These are phyloP conservation scores for Przewalskia tangutica DNA, from an alignment of 257 asterid genomes.

Conservation along the genomic window DNA sequence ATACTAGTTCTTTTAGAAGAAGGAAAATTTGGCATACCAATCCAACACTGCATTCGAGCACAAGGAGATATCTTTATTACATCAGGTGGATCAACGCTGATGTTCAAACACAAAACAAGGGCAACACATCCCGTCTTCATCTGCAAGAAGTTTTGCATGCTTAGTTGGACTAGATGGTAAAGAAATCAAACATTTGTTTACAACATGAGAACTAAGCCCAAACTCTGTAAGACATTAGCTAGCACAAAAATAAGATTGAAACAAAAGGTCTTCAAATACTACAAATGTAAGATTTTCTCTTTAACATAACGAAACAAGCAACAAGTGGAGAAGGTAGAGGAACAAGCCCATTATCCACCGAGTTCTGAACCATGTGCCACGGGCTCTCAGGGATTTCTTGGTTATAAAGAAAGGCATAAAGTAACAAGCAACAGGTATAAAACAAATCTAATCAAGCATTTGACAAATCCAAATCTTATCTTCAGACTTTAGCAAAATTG, in stretches of 20 bases:
- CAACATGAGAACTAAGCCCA: background rate
- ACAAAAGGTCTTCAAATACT: background rate
- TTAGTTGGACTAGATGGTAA: background rate
- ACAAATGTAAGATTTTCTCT: background rate
- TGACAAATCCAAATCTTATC: background rate
- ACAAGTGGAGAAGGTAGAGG: background rate
- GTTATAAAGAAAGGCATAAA: background rate
- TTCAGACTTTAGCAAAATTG: background rate
- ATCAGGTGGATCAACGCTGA: conserved; percentile 90
- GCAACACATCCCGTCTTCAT: conserved; percentile 99
- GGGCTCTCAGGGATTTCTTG: background rate
- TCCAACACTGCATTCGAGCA: conserved; percentile 99
- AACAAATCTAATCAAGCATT: background rate
- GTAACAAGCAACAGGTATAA: background rate
- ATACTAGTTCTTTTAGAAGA: background rate
- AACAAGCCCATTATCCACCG: background rate
- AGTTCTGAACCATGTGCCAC: background rate
- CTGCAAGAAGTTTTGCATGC: conserved; percentile 38
- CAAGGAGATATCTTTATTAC: conserved; percentile 97
- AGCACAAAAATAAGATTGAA: background rate
- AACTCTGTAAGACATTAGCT: background rate
- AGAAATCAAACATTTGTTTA: background rate
- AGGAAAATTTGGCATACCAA: conserved; percentile 45
- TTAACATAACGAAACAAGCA: background rate
- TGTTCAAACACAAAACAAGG: conserved; percentile 87